Conservation (phyloP, 768 basidiomycete genomes). For the Lyophyllum shimeji region DNA sequence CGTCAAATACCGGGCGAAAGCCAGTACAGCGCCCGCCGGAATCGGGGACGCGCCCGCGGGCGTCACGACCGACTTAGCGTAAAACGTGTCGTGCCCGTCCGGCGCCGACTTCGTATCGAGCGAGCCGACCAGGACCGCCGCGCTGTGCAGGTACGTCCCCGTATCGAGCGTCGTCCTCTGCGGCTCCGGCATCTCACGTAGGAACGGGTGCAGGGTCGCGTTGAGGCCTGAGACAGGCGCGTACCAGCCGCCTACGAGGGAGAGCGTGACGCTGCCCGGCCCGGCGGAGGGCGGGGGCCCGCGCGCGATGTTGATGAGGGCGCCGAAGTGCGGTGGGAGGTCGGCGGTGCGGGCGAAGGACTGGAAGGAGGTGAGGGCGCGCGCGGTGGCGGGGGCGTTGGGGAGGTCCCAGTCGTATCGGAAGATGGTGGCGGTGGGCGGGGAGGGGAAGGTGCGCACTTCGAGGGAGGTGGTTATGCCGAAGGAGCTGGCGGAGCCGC, state of each 20-base stretch:
- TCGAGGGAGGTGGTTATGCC: conserved; percentile 20
- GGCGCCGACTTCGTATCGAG: conserved; percentile 23
- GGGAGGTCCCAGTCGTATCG: conserved; percentile 40
- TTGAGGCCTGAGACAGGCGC: conserved; percentile 9
- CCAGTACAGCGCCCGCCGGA: conserved; percentile 26
- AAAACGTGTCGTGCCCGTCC: conserved; percentile 31
- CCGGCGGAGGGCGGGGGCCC: conserved; percentile 28
- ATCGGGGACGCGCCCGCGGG: conserved; percentile 29
- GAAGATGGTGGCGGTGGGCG: conserved; percentile 18
- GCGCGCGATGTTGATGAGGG: conserved; percentile 27
- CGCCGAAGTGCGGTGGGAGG: conserved; percentile 35
- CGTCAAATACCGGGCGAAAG: conserved; percentile 35
- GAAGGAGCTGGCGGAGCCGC: conserved; percentile 23
- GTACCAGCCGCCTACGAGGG: conserved; percentile 29
- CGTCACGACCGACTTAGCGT: conserved; percentile 33
- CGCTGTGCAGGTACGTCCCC: conserved; percentile 21
- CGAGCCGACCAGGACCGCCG: conserved; percentile 10
- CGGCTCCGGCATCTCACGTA: conserved; percentile 12
- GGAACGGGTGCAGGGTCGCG: conserved; percentile 12
- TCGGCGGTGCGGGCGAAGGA: conserved; percentile 29
- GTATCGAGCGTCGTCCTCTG: conserved; percentile 3
- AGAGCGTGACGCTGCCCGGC: conserved; percentile 30
- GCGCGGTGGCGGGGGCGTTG: conserved; percentile 26
- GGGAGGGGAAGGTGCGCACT: conserved; percentile 19
- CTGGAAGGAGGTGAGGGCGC: conserved; percentile 34